Conservation (phyloP, 1,139 yeast species). For the Sugiyamaella castrensis region DNA sequence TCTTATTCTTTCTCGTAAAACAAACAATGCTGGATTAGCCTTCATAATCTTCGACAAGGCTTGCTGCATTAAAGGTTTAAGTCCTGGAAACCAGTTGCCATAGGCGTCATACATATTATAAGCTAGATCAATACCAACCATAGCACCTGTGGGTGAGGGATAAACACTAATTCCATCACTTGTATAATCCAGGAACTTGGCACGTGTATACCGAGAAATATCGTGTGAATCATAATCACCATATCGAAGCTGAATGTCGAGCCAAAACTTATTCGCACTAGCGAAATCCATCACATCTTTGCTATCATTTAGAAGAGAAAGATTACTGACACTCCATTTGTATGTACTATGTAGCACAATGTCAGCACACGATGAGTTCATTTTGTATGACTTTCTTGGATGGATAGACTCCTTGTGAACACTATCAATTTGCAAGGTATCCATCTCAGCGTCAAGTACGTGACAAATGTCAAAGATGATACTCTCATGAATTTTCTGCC, state of each 20-base stretch:
- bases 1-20: conserved; percentile 86
- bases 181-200: conserved; percentile 90
- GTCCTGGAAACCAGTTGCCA: conserved; percentile 97
- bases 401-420: conserved; percentile 93
- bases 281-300: conserved; percentile 40
- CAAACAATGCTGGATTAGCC: conserved; percentile 90
- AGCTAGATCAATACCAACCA: conserved; percentile 89
- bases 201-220: conserved; percentile 88
- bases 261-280: conserved; percentile 78
- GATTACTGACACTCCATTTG: conserved; percentile 82
- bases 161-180: conserved; percentile 80
- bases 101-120: conserved; percentile 95
- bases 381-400: conserved; percentile 94
- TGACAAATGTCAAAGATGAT: conserved; percentile 91
- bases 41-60: conserved; percentile 95
- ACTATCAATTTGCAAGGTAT: conserved; percentile 74
- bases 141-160: conserved; percentile 91
- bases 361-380: conserved; percentile 96
- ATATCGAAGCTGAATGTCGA: conserved; percentile 90
- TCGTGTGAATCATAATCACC: conserved; percentile 99
- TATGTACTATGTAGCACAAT: conserved; percentile 70
- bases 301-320: conserved; percentile 62
- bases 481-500: conserved; percentile 99
- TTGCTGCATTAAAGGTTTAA: conserved; percentile 83
- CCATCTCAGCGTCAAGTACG: conserved; percentile 84